A percentile compares a stretch with the other conserved stretches of the same genome.
Evolutionary conservation across 2,329 filamentous ascomycete genomes (phyloP).

Genomic region (Phyllosticta paracitricarpa): DNA sequence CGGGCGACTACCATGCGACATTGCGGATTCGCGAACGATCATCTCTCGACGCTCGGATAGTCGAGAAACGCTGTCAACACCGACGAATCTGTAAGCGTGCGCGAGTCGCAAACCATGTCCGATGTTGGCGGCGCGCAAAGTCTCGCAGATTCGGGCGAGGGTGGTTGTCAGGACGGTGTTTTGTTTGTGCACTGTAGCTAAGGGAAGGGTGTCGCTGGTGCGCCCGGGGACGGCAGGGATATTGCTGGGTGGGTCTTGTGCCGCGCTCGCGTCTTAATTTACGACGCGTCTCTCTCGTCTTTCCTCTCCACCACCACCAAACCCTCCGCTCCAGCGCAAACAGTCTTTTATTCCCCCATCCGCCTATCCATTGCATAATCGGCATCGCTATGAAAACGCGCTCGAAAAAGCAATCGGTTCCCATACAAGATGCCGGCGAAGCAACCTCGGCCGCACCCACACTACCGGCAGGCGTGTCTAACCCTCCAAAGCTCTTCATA

Average conservation of each 20-base stretch:
- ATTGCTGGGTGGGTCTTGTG: slow-evolving; percentile 1
- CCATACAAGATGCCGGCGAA: slow-evolving; percentile 4
- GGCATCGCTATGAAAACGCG: slow-evolving; percentile 19
- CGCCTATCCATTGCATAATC: background rate
- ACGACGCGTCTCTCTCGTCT: slow-evolving; percentile 5
- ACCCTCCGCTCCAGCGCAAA: background rate
- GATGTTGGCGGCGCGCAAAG: background rate
- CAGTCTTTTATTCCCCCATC: background rate
- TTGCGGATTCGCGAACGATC: slow-evolving; percentile 40
- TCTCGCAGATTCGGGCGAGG: slow-evolving; percentile 1
- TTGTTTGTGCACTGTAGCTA: slow-evolving; percentile 9
- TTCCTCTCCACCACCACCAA: background rate
- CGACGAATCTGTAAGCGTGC: background rate
- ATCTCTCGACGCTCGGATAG: slow-evolving; percentile 18
- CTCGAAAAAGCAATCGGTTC: slow-evolving; percentile 16
- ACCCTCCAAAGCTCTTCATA: slow-evolving; percentile 46
- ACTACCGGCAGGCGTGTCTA: slow-evolving; percentile 27
- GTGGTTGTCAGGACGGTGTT: slow-evolving; percentile 1
- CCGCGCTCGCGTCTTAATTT: background rate
- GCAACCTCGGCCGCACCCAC: slow-evolving; percentile 6
- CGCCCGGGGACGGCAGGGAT: background rate
- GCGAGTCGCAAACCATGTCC: slow-evolving; percentile 6
- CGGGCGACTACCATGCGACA: slow-evolving; percentile 26
- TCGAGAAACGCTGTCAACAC: background rate
- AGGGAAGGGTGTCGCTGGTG: slow-evolving; percentile 9